phyloP scores from a whole-genome alignment of 176 grass and related monocot species.

The Cenchrus purpureus region DNA sequence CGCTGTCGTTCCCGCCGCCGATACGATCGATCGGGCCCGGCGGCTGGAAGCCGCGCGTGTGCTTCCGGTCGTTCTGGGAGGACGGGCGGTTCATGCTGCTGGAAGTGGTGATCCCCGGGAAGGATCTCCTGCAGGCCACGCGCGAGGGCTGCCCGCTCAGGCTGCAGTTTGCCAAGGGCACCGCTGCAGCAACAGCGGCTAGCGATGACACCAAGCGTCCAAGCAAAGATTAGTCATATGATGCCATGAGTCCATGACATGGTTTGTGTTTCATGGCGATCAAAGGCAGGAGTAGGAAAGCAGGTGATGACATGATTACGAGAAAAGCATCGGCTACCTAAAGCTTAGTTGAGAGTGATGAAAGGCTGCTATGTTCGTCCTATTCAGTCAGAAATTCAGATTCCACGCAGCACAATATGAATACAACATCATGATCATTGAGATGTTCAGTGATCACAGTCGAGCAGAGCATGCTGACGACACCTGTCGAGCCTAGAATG shows the following conservation, averaged over 20 bases:
- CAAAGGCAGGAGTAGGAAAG: no score
- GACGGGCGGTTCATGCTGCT: constrained; percentile 70
- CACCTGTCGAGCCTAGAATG: no score
- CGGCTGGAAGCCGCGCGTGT: constrained; percentile 62
- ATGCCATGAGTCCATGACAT: no score
- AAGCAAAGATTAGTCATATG: no score
- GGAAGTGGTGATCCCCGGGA: constrained; percentile 69
- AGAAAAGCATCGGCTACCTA: no score
- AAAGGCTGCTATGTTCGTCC: no score
- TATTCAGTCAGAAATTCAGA: no score
- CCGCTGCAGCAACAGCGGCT: neutral
- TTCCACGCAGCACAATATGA: no score
- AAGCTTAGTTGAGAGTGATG: no score
- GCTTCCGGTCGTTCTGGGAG: constrained; percentile 60
- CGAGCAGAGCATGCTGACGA: neutral
- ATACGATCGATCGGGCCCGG: constrained; percentile 65
- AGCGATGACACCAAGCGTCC: neutral
- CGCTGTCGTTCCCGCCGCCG: constrained; percentile 65
- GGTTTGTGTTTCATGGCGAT: no score
- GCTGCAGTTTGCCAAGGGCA: constrained; percentile 51
- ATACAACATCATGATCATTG: neutral
- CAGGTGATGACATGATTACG: no score
- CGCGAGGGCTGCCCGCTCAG: constrained; percentile 68
- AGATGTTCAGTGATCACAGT: neutral
- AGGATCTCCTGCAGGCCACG: constrained; percentile 67